Base-by-base conservation (phyloP, 1,284 basidiomycete genomes). In the Dichomitus squalens region DNA sequence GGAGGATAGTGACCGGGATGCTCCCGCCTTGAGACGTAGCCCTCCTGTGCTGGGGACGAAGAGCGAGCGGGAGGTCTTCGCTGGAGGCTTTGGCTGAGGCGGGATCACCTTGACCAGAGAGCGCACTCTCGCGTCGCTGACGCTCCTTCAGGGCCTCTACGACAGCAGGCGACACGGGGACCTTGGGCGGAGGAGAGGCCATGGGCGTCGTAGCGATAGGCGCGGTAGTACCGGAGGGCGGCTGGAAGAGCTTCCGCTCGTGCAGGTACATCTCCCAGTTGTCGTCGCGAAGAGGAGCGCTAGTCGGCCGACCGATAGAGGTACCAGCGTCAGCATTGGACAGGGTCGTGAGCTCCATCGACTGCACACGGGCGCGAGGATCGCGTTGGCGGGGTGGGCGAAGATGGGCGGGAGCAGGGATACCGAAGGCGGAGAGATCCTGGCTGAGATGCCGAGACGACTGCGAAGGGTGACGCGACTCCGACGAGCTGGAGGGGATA, bases 191-290 rank as follows among this genome's bases (percentile, higher is more conserved):
- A 27, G 79, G 68, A 35, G 73, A 72, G 11, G 31, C 18, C 33
- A 83, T 64, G 36, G 82, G 75, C 12, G 83, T 83, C 8, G 87
- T 85, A 4, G 79, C 74, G 65, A 93, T 92, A 1, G 90, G 90
- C 23, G 84, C 75, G 6, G 87, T 85, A 43, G 89, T 79, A 8
- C 91, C 91, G 29, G 86, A 82, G n/a, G 91, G 90, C 48, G 91
- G 90, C 67, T 91, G 88, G 55, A 93, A 74, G 9, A 93, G 78
- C 69, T 88, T 92, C 58, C 90, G 84, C 50, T 93, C 90, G 46
- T 84, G 86, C 53, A 92, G 81, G 70, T 93, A 93, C 48, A 81
- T 71, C 64, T 93, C 88, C 90, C 90, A 93, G 57, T 88, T 83
- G 29, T 82, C 78, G 40, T 90, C 84, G 46, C 79, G 82, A 46